Base-by-base conservation (phyloP, 148 eudicot species). In the Arctostaphylos glauca region DNA sequence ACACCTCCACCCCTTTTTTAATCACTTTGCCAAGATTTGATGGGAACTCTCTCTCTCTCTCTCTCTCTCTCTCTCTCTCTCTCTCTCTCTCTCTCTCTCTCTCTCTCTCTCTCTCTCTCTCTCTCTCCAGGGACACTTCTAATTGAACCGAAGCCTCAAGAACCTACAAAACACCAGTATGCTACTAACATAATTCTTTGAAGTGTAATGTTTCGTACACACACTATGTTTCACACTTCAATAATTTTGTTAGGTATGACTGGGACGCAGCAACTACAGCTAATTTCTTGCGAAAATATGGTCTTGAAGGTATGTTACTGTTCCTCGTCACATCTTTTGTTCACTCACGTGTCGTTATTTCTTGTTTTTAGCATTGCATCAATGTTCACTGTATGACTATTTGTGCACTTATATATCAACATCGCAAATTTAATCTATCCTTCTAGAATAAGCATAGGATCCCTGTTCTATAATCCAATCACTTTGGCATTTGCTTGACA, bases 221-320 rank as follows among this genome's bases (percentile, higher is more conserved):
- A 9, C 21, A 43, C 18, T 64, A 49, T 43, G 66, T 76, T 82
- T 87, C 43, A 86, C 76, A 41, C 64, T 74, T 80, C 38, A 25
- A 25, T 72, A 56, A 55, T 84, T 48, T 60, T 94, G 62, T 77
- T 81, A 95, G 98, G 91, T 95, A 94, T 81, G 99, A 97, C 72
- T 97, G 99, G 99, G 99, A 97, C 85, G 99, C 98, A 41, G 97
- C 98, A 64, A 97, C 99, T 53, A 9, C 98, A 59, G 94, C 99
- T 84, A 95, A 94, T 88, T 97, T 97, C 95, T 90, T 97, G 87
- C 91, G 97, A 67, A 94, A 93, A 91, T 92, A 97, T 76, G 96
- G 96, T 74, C 98, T 97, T 73, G 86, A 87, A 85, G 97, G 99
- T 94, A 86, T 78, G 14, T 68, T 66, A 14, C 52, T 38, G 12